Conservation (phyloP, 495 filamentous ascomycete species). For the Aspergillus indologenus region DNA sequence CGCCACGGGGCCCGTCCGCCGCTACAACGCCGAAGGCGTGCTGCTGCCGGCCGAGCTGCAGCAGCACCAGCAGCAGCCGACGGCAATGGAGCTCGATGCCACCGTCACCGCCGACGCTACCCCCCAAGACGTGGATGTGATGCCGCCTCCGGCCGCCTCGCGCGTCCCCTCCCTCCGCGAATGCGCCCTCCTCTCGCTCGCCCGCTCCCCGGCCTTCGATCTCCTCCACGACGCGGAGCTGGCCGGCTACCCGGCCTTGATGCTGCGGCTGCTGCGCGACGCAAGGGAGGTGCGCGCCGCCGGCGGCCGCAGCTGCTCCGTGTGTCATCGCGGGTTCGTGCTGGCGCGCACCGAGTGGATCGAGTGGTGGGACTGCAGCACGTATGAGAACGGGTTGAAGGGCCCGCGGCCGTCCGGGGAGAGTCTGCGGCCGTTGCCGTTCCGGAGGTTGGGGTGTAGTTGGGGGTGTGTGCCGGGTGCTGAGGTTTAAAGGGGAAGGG, state of each 20-base stretch:
- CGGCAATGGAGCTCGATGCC: not conserved
- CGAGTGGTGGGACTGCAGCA: slow-evolving; percentile 64
- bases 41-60: slow-evolving; percentile 1
- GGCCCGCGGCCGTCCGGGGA: slow-evolving; percentile 34
- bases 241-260: slow-evolving; percentile 37
- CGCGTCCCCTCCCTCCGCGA: slow-evolving; percentile 57
- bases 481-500: no score
- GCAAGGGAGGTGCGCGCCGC: slow-evolving; percentile 43
- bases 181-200: slow-evolving; percentile 50
- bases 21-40: slow-evolving; percentile 46
- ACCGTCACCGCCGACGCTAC: not conserved
- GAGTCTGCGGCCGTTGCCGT: slow-evolving; percentile 52
- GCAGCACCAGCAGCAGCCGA: not conserved
- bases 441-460: slow-evolving; percentile 63
- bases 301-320: slow-evolving; percentile 57
- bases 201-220: slow-evolving; percentile 41
- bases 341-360: slow-evolving; percentile 66
- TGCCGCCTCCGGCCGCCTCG: slow-evolving; percentile 9
- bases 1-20: slow-evolving; percentile 41
- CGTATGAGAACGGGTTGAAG: slow-evolving; percentile 46
- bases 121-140: no score
- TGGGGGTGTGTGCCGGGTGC: slow-evolving; percentile 54
- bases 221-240: slow-evolving; percentile 40
- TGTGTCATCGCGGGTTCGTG: slow-evolving; percentile 57
- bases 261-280: slow-evolving; percentile 38